These are phyloP conservation scores for Gentiana macrophylla DNA, from an alignment of 257 asterid species.

Conservation along the genomic window DNA sequence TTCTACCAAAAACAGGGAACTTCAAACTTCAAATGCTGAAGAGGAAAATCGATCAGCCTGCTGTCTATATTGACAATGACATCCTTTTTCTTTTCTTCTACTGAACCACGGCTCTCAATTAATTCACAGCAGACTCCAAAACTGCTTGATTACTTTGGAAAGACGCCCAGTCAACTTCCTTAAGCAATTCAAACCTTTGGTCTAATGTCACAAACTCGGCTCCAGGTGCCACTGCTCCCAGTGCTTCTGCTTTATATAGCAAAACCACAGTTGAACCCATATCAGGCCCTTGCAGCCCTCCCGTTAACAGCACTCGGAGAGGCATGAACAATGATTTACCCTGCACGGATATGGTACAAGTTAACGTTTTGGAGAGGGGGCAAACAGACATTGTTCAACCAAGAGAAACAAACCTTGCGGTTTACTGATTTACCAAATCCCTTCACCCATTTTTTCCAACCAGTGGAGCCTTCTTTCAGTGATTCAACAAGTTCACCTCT, in stretches of 20 bases:
- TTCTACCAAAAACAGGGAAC: too few species aligned
- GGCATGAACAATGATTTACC: conserved; percentile 97
- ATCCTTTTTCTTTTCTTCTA: too few species aligned
- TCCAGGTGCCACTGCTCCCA: conserved; percentile 39
- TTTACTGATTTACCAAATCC: conserved; percentile 73
- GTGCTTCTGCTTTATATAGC: conserved; percentile 56
- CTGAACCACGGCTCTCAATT: too few species aligned
- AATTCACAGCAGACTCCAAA: conserved; percentile 28
- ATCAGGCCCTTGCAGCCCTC: conserved; percentile 93
- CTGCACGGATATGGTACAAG: conserved; percentile 22
- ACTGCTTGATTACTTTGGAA: conserved; percentile 29
- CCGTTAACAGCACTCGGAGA: conserved; percentile 75
- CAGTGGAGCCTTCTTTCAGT: conserved; percentile 65
- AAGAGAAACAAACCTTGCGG: conserved; percentile 59
- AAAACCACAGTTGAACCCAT: conserved; percentile 62
- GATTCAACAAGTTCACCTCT: conserved; percentile 62
- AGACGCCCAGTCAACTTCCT: conserved; percentile 61
- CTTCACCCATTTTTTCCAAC: conserved; percentile 92
- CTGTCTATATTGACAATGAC: too few species aligned
- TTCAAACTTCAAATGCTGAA: too few species aligned
- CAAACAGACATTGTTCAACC: background rate
- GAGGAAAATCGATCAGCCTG: too few species aligned
- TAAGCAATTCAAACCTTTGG: conserved; percentile 48
- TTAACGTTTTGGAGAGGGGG: background rate
- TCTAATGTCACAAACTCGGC: conserved; percentile 48